Percentiles rank a stretch among this genome's conserved stretches.
These are phyloP conservation scores for Trichoderma koningii DNA, from an alignment of 2,329 filamentous ascomycete genomes.

Conservation along the genomic window DNA sequence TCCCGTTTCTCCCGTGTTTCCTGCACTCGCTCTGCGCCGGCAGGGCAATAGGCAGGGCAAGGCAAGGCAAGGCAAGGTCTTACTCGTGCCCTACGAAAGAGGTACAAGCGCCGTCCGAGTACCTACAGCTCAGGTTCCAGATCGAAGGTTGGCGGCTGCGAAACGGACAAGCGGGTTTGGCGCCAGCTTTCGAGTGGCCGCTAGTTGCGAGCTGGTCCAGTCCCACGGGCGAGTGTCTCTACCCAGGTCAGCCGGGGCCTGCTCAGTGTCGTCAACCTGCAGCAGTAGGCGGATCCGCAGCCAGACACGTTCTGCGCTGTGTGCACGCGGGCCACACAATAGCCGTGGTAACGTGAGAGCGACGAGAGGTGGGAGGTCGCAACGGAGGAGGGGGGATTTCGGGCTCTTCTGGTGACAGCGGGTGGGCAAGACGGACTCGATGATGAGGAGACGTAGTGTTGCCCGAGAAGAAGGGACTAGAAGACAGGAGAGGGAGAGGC, in stretches of 20 bases:
- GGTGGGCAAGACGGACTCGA: background rate
- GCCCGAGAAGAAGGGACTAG: background rate
- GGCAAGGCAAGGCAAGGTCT: background rate
- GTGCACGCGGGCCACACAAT: constrained; percentile 26
- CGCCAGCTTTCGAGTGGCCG: constrained; percentile 29
- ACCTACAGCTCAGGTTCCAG: background rate
- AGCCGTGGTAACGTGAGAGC: constrained; percentile 24
- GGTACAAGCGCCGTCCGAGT: background rate
- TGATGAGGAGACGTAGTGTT: background rate
- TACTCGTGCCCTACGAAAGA: too few species aligned
- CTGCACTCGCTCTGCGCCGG: background rate
- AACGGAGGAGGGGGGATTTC: background rate
- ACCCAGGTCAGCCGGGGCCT: constrained; percentile 28
- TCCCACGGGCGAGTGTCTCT: constrained; percentile 33
- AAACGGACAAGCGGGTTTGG: constrained; percentile 36
- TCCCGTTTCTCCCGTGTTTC: constrained; percentile 22
- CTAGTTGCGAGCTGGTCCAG: constrained; percentile 27
- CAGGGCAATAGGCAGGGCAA: background rate
- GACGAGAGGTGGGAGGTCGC: constrained; percentile 4
- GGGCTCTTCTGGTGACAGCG: background rate
- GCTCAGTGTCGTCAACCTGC: constrained; percentile 35
- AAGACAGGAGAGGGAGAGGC: background rate
- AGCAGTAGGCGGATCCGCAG: constrained; percentile 29
- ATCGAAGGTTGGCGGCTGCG: background rate
- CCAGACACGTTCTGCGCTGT: constrained; percentile 24